Evolutionary conservation across 208 protist species (phyloP), one percentile per base, ranked within the genome.

Genomic region (Wallacemonas collosoma): DNA sequence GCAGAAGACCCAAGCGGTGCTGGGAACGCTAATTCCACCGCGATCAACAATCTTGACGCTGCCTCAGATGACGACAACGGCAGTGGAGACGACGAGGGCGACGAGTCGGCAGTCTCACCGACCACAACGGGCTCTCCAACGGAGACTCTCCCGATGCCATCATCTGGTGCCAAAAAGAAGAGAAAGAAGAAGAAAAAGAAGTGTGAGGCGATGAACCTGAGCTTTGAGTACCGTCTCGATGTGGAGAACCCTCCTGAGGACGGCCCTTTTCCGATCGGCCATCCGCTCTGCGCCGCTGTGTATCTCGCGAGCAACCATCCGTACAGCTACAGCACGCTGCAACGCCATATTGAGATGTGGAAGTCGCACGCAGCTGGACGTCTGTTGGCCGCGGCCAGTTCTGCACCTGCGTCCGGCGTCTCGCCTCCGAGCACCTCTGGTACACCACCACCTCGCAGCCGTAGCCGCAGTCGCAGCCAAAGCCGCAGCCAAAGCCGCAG

Each of bases 221-320:
- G 80, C 44, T 97, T 94, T 70, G 82, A 90, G 39, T 85, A 94
- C 70, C 87, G 79, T 14, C 83, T 98, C 44, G 85, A 96, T 45
- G 64, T 55, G 17, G 81, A 90, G 39, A 75, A 77, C 39, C 40
- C 60, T 12, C 73, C 88, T 8, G 73, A 87, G 3, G 84, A 60
- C 36, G 69, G 75, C 51, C 68, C 75, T 5, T 79, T 84, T 17
- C 81, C 83, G 3, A 67, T 87, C 40, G 89, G 89, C 8, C 77
- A 87, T 9, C 87, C 77, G 1, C 72, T 86, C 53, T 84, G 81
- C 60, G 68, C 75, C 12, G 82, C 88, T 12, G 89, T 91, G 1
- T 97, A 93, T 83, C 91, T 98, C 67, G 94, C 94, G 11, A 97
- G 93, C 77, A 97, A 94, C 60, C 93, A 97, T 73, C 96, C 96